Evolutionary conservation across 352 stramenopile species (phyloP).

Genomic region (Sclerospora graminicola): DNA sequence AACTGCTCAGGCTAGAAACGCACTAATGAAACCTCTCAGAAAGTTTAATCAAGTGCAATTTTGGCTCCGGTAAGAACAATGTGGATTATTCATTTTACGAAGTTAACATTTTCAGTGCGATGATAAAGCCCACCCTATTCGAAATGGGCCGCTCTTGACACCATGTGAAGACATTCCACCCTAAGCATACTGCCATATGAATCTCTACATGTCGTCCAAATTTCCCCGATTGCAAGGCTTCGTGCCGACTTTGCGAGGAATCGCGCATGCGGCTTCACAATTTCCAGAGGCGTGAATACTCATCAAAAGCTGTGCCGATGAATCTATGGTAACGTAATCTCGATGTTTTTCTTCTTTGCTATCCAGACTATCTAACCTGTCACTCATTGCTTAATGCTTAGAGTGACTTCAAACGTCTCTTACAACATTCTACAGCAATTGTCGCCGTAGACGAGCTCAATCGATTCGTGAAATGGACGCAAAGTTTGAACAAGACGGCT

Average conservation of each 20-base stretch:
- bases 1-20: constrained; percentile 93
- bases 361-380: neutral
- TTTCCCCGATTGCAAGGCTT: constrained; percentile 58
- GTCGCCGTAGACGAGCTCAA: constrained; percentile 96
- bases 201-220: constrained; percentile 63
- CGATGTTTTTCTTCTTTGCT: neutral
- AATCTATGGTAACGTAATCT: constrained; percentile 54
- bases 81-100: neutral
- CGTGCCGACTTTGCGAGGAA: constrained; percentile 59
- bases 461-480: constrained; percentile 97
- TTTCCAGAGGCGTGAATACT: constrained; percentile 69
- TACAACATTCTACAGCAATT: constrained; percentile 90
- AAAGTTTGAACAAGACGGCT: constrained; percentile 98
- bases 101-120: constrained; percentile 41
- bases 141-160: constrained; percentile 63
- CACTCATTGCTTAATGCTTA: constrained; percentile 18
- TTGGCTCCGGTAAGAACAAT: constrained; percentile 51
- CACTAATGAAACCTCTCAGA: constrained; percentile 94
- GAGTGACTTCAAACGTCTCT: constrained; percentile 93
- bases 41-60: constrained; percentile 96
- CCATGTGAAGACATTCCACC: constrained; percentile 75
- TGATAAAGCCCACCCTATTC: constrained; percentile 48
- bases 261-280: constrained; percentile 82
- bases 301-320: constrained; percentile 82
- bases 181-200: constrained; percentile 86